A percentile compares a stretch with the other conserved stretches of the same genome.
Evolutionary conservation across 768 basidiomycete species (phyloP).

Genomic region (Crepidotus variabilis): DNA sequence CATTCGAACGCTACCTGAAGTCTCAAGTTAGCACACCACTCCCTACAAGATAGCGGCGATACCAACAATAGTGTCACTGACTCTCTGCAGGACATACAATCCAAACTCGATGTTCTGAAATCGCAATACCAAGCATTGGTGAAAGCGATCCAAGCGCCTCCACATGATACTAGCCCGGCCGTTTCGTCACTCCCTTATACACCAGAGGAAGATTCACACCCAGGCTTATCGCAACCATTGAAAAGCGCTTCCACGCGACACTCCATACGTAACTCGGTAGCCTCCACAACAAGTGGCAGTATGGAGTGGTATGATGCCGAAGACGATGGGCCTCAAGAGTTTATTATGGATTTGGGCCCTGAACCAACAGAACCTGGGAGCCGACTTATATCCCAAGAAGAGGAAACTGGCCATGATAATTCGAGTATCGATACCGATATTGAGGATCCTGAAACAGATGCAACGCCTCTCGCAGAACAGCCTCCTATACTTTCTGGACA

Average conservation of each 20-base stretch:
- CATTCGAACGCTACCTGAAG: background rate
- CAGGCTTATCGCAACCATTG: background rate
- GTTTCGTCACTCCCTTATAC: constrained; percentile 38
- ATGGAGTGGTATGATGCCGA: constrained; percentile 78
- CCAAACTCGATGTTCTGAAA: constrained; percentile 51
- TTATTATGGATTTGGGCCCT: constrained; percentile 45
- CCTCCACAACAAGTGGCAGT: constrained; percentile 48
- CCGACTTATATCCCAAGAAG: constrained; percentile 35
- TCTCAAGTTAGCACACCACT: constrained; percentile 12
- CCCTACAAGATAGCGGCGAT: constrained; percentile 8
- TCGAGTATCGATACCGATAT: constrained; percentile 55
- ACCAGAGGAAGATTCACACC: constrained; percentile 44
- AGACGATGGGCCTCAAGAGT: constrained; percentile 71
- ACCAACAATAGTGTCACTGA: constrained; percentile 13
- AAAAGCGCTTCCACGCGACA: constrained; percentile 24
- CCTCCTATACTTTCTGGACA: constrained; percentile 12
- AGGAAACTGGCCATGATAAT: constrained; percentile 35
- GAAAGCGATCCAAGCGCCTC: constrained; percentile 34
- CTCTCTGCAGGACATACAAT: constrained; percentile 39
- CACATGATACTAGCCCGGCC: constrained; percentile 23
- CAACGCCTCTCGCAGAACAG: constrained; percentile 7
- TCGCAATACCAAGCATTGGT: constrained; percentile 53
- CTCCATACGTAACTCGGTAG: constrained; percentile 42
- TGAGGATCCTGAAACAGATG: constrained; percentile 29
- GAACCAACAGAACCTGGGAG: constrained; percentile 38